Base-by-base conservation (phyloP, 371 early-diverging fungal species). In the Rhizopus arrhizus region DNA sequence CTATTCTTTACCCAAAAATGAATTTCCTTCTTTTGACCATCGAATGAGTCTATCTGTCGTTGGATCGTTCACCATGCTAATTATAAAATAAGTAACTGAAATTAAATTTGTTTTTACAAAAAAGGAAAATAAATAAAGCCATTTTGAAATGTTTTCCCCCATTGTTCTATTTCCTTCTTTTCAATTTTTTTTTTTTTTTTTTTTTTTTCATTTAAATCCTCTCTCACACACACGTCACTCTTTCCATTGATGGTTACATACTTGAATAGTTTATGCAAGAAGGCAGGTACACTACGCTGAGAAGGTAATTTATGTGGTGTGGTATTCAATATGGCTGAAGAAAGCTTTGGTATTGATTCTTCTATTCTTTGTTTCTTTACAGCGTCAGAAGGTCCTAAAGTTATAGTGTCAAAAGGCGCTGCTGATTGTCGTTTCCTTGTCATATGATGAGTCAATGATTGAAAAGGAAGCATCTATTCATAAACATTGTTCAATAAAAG, bases 201-300 rank as follows among this genome's bases (percentile, higher is more conserved):
- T 38, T 15, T 49, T 47, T 46, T 10, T 28, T 42, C 13, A 4
- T 73, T 13, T 8, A 38, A 38, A 38, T 38, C 5, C 13, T 38
- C 40, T 4, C 13, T 4, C 11, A 38, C 13, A 11, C 13, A 8
- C 40, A 8, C 40, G 13, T 13, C 40, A 8, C 40, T 6, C 13
- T 6, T 13, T 38, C 40, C 5, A 8, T 38, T 38, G 8, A 38
- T 38, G 3, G 9, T 59, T 63, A 50, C 71, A 47, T 78, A 85
- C 86, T 78, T 83, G 82, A 89, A 93, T 11, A 94, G 82, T 75
- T 95, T 95, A 72, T 91, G 91, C 35, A 94, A 71, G 63, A 95
- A 95, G 7, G 91, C 92, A 0, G 94, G 91, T 5, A 93, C 89
- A 35, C 77, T 89, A 40, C 83, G 61, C 51, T 75, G 76, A 5